phyloP scores from a whole-genome alignment of 1,284 basidiomycete species.

The Marasmius sp. region DNA sequence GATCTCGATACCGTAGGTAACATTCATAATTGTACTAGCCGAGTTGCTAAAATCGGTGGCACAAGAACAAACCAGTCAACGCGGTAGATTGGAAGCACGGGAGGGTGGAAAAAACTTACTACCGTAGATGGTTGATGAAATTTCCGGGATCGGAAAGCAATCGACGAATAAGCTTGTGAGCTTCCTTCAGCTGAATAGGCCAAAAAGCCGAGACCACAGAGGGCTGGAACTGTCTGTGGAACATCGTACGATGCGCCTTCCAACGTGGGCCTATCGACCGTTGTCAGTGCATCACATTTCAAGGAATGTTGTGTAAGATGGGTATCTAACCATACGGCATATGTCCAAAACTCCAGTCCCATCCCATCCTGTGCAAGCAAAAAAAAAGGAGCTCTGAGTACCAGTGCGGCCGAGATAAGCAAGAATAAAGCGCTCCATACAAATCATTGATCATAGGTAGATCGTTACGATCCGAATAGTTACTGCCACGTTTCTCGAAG shows the following conservation, averaged over 20 bases:
- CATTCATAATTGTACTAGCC: slow-evolving; percentile 39
- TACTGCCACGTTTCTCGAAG: slow-evolving; percentile 44
- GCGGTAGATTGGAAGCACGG: not conserved
- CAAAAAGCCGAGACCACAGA: slow-evolving; percentile 25
- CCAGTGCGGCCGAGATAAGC: slow-evolving; percentile 3
- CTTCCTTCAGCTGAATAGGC: slow-evolving; percentile 34
- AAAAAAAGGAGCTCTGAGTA: not conserved
- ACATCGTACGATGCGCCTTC: slow-evolving; percentile 36
- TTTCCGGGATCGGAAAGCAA: slow-evolving; percentile 36
- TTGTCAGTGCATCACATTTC: not conserved
- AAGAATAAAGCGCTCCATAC: slow-evolving; percentile 2
- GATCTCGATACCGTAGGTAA: slow-evolving; percentile 37
- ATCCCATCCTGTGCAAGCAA: slow-evolving; percentile 31
- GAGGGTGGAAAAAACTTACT: slow-evolving; percentile 29
- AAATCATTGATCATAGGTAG: slow-evolving; percentile 19
- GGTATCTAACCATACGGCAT: slow-evolving; percentile 34
- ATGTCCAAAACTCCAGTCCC: slow-evolving; percentile 37
- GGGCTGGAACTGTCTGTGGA: slow-evolving; percentile 32
- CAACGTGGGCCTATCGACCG: slow-evolving; percentile 30
- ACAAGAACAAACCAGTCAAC: not conserved
- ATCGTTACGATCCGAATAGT: slow-evolving; percentile 41
- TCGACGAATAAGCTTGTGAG: slow-evolving; percentile 35
- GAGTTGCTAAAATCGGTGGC: slow-evolving; percentile 30
- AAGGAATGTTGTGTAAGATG: not conserved
- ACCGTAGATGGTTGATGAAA: slow-evolving; percentile 41